Evolutionary conservation across 257 asterid species (phyloP), one percentile per base, ranked within the genome.

Genomic region (Cordia subcordata): DNA sequence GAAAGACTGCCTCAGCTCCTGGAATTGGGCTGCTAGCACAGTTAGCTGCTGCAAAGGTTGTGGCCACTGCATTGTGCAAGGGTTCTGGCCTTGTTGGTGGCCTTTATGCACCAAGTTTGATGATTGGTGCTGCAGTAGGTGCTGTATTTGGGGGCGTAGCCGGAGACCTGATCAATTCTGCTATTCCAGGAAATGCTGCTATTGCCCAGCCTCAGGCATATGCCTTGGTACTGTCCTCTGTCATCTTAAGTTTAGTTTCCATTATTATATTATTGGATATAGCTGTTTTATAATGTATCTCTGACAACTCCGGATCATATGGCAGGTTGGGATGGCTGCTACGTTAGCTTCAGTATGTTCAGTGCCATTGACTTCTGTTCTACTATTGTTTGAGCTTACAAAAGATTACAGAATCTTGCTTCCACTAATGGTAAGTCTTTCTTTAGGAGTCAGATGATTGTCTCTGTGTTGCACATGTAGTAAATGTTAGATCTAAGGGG

Each of bases 261-360:
- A 42, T 58, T 38, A 16, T 5, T 58, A 63, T 38, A 16, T 5
- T 58, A 63, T 18, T 50, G 60, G 53, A 49, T 58, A 51, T 63
- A 58, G 64, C 54, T 63, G n/a, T 57, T 35, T 17, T 45, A 4
- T 5, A 8, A 0, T 40, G 46, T 47, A n/a, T 50, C 37, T 18
- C 16, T 57, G 1, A 21, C 60, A 60, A 47, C 62, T 39, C 55
- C 18, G 53, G 67, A 46, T 59, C 56, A 49, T 72, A 52, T 38
- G 76, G 81, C 82, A 93, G 99, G 97, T 93, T 69, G 99, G 99
- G 50, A 93, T 93, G 99, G 99, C 99, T 70, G 99, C 97, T 71
- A 93, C 99, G 45, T 68, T 93, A 68, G 99, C 97, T 60, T 89
- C 97, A 33, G 94, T 83, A 57, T 89, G 96, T 77, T 93, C 97